Base-by-base conservation (phyloP, 345 rosid genomes). In the Lepidium aucheri region DNA sequence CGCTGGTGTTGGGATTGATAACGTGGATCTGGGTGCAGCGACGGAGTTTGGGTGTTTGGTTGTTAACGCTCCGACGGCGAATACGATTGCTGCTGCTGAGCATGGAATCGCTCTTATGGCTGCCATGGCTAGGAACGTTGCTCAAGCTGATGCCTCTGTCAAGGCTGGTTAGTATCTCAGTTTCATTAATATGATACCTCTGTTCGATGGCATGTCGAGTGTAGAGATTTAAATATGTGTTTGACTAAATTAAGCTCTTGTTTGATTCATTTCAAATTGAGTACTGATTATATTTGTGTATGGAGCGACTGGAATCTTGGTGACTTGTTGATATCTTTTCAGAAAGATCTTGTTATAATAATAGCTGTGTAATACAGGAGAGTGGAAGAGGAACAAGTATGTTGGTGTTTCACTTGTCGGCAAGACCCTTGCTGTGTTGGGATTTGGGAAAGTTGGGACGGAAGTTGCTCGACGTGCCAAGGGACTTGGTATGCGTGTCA, bases 1-100 rank as follows among this genome's bases (percentile, higher is more conserved):
- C 52, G 97, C 97, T 55, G 97, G 97, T 12, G 97, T 90, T 33
- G 97, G 97, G 67, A 90, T 90, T 20, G 97, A 90, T 28, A 90
- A 90, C 69, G 97, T 90, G 66, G 97, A 90, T 84, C 93, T 90
- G 77, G 77, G 86, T 9, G 93, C 97, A 0, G 97, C 97, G 13
- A 90, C 97, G 14, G 97, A 90, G 80, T 83, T 80, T 30, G 97
- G 97, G 0, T 90, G 97, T 66, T 73, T 90, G 73, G 97, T 90
- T 4, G 97, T 90, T 17, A 90, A 90, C 70, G 97, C 97, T 3
- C 97, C 97, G 14, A 90, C 97, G 1, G 95, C 97, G 3, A 90
- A 90, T 56, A 90, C 97, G 2, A 86, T 90, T 20, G 97, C 97
- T 3, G 97, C 97, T 0, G 97, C 97, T 0, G 97, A 90, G 70